phyloP scores from a whole-genome alignment of 768 basidiomycete species.

The Podaxis mareebaensis region DNA sequence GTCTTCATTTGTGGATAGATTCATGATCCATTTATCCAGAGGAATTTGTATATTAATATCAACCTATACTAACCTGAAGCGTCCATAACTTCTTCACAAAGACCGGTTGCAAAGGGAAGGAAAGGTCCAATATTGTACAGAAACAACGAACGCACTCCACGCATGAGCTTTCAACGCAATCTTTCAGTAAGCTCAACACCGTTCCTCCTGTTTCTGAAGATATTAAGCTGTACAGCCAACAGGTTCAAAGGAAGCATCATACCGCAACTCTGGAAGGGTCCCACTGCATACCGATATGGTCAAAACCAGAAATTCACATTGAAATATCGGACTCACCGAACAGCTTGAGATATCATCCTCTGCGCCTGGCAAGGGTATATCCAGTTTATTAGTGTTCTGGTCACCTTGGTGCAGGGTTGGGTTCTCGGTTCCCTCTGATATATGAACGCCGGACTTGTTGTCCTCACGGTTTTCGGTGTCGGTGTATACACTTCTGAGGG shows the following conservation, averaged over 20 bases:
- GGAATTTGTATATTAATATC: not conserved
- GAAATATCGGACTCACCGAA: not conserved
- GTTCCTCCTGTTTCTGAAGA: not conserved
- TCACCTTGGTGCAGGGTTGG: not conserved
- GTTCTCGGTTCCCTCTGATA: not conserved
- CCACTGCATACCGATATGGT: not conserved
- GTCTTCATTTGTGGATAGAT: slow-evolving; percentile 44
- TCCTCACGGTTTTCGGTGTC: not conserved
- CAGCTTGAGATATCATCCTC: not conserved
- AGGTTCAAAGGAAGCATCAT: not conserved
- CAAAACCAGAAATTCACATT: not conserved
- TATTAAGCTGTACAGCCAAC: not conserved
- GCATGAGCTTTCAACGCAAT: not conserved
- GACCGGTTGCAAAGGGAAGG: not conserved
- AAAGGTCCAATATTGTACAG: not conserved
- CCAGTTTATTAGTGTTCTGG: not conserved
- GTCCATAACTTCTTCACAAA: not conserved
- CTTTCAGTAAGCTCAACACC: not conserved
- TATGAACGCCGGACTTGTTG: not conserved
- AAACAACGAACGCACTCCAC: not conserved
- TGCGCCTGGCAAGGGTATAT: not conserved
- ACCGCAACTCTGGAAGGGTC: not conserved
- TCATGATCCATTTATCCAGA: slow-evolving; percentile 4
- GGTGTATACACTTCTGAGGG: not conserved
- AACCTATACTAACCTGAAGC: not conserved